phyloP scores from a whole-genome alignment of 257 asterid genomes.

The Verbascum thapsus region DNA sequence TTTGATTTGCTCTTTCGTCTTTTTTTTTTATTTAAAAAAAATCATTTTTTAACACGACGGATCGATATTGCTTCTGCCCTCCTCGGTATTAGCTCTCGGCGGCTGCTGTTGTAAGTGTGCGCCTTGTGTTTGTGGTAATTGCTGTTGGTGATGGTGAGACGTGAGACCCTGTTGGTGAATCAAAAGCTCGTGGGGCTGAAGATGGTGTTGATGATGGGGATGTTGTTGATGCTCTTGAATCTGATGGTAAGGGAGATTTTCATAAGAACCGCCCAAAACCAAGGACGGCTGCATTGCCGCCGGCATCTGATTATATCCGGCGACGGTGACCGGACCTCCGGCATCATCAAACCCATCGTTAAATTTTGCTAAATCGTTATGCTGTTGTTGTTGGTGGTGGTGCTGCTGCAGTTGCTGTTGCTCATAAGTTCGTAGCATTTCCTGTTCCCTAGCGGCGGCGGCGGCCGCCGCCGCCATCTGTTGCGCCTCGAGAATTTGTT shows the following conservation, averaged over 20 bases:
- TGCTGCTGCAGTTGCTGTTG: too few relatives aligned
- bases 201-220: slow-evolving; percentile 36
- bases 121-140: slow-evolving; percentile 21
- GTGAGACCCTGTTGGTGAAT: slow-evolving; percentile 38
- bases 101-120: slow-evolving; percentile 25
- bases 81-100: slow-evolving; percentile 53
- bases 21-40: background rate
- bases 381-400: too few relatives aligned
- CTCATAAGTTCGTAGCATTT: slow-evolving; percentile 57
- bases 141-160: slow-evolving; percentile 31
- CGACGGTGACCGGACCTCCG: slow-evolving; percentile 38
- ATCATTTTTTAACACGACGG: slow-evolving; percentile 43
- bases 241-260: slow-evolving; percentile 42
- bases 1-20: slow-evolving; percentile 16
- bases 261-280: slow-evolving; percentile 55
- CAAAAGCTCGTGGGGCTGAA: slow-evolving; percentile 38
- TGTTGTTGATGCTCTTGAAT: slow-evolving; percentile 32
- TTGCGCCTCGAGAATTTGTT: slow-evolving; percentile 52
- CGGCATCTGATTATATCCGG: slow-evolving; percentile 53
- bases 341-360: slow-evolving; percentile 47
- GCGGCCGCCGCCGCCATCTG: slow-evolving; percentile 45
- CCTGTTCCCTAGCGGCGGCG: slow-evolving; percentile 56
- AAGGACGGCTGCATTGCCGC: slow-evolving; percentile 48
- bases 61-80: slow-evolving; percentile 51
- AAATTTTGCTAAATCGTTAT: slow-evolving; percentile 44